Evolutionary conservation across 83 land plant genomes (phyloP).

Genomic region (Picea abies): DNA sequence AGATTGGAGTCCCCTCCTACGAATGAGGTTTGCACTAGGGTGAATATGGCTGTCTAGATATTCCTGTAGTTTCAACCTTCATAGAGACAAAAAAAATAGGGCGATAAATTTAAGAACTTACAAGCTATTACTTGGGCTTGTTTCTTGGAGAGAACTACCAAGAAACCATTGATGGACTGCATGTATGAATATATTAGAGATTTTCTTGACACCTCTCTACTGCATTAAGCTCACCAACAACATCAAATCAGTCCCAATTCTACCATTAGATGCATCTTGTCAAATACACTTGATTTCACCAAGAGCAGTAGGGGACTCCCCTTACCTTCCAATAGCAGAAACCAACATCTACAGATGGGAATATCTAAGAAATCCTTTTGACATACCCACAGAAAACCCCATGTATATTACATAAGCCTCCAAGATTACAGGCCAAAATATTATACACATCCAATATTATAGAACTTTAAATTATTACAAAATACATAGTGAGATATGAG

Average conservation of each 20-base stretch:
- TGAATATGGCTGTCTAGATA: no score
- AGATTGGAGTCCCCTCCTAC: no score
- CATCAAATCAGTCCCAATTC: not conserved
- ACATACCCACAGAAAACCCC: not conserved
- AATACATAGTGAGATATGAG: not conserved
- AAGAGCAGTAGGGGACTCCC: no score
- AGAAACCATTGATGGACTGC: constrained; percentile 12
- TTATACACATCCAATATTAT: not conserved
- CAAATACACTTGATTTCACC: not conserved
- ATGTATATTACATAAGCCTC: constrained; percentile 17
- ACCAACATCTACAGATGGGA: constrained; percentile 16
- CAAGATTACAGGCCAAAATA: not conserved
- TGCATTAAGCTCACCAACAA: not conserved
- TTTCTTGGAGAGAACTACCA: not conserved
- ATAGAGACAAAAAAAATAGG: not conserved
- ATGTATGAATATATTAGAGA: constrained; percentile 11
- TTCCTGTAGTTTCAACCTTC: not conserved
- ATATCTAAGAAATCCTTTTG: constrained; percentile 4
- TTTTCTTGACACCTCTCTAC: not conserved
- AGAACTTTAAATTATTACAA: not conserved
- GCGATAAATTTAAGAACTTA: not conserved
- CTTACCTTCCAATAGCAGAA: constrained; percentile 12
- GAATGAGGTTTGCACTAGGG: no score
- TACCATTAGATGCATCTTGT: not conserved
- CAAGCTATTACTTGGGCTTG: constrained; percentile 17